Evolutionary conservation across 1,139 yeast genomes (phyloP).

Genomic region (Taphrina betulina): DNA sequence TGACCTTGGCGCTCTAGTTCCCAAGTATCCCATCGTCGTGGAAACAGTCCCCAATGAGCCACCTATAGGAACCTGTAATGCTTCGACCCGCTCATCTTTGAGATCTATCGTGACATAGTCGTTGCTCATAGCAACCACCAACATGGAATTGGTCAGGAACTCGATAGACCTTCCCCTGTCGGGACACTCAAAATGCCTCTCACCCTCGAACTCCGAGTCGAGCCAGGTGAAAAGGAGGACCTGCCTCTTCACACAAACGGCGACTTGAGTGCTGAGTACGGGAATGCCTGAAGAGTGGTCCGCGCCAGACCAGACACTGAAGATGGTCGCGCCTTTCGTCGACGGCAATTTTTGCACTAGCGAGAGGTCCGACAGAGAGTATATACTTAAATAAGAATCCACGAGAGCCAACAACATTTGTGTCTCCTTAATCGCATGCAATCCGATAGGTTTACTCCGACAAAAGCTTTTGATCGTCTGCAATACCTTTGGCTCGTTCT

Average conservation of each 20-base stretch:
- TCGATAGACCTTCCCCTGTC: constrained; percentile 46
- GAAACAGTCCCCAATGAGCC: constrained; percentile 36
- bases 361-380: constrained; percentile 43
- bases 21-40: constrained; percentile 36
- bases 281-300: constrained; percentile 34
- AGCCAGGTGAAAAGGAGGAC: constrained; percentile 47
- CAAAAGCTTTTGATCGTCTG: constrained; percentile 36
- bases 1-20: constrained; percentile 36
- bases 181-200: constrained; percentile 44
- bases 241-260: constrained; percentile 45
- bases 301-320: constrained; percentile 40
- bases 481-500: constrained; percentile 8
- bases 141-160: constrained; percentile 44
- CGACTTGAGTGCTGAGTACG: constrained; percentile 43
- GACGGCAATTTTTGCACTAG: constrained; percentile 44
- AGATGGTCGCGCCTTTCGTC: constrained; percentile 45
- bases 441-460: constrained; percentile 43
- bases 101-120: constrained; percentile 42
- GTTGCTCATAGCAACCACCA: constrained; percentile 45
- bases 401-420: constrained; percentile 45
- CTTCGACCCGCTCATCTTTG: constrained; percentile 33
- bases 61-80: constrained; percentile 31
- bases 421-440: constrained; percentile 44
- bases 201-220: constrained; percentile 43
- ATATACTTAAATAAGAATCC: constrained; percentile 44